Base-by-base conservation (phyloP, 495 filamentous ascomycete species). In the Bacidia rubella region DNA sequence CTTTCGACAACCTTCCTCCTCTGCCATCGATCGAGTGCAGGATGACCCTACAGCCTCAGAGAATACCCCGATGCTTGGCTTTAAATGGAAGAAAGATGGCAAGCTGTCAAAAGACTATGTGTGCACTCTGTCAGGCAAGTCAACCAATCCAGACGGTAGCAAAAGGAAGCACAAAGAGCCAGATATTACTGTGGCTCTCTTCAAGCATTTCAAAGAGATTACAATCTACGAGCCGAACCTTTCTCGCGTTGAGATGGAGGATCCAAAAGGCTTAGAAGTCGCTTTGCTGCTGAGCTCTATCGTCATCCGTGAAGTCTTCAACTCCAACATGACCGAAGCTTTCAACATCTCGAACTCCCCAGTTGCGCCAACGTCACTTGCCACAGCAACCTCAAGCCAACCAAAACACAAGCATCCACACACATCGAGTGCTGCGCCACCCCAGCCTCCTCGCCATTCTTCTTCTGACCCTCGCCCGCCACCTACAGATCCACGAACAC, bases 151-250 rank as follows among this genome's bases (percentile, higher is more conserved):
- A 0, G 75, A 80, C 24, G 79, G 80, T 24, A 76, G 70, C n/a
- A 76, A 75, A 54, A 72, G 78, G 61, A 89, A 85, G 70, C 80
- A 74, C 65, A 85, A 82, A 59, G 93, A 98, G 66, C 90, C 92
- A 9, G 92, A 97, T 67, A 96, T 97, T 57, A 88, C 87, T 3
- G 72, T 97, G 17, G 87, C 86, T 0, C 72, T 97, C 51, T 95
- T 90, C 70, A 66, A 73, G 29, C 67, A 70, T 0, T 63, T 85
- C 26, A 76, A 74, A 26, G 83, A 86, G 54, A 62, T 97, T 26
- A 93, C 90, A 12, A 70, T 98, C 39, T 95, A 95, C 68, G 84
- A 97, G 68, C 85, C 90, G 17, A 96, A 97, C 62, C 70, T 97
- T 24, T 81, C 83, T 43, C 74, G 92, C 1, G 85, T 96, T 2